Percentiles rank a stretch among this genome's conserved stretches.
phyloP scores from a whole-genome alignment of 2,329 filamentous ascomycete species.

The Didymellaceae sp. region DNA sequence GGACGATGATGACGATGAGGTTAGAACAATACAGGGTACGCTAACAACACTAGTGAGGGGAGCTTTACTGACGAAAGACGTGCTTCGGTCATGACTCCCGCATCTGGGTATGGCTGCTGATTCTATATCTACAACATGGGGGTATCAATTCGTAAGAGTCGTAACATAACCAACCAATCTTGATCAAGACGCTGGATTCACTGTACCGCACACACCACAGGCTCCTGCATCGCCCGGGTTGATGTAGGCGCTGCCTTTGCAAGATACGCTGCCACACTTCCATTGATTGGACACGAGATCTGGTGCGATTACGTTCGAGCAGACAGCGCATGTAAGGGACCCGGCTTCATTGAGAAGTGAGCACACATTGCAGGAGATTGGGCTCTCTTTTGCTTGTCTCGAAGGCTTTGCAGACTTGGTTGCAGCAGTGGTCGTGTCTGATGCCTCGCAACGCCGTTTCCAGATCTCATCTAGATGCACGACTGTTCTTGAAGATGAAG shows the following conservation, averaged over 20 bases:
- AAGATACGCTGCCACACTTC: constrained; percentile 65
- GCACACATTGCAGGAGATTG: constrained; percentile 65
- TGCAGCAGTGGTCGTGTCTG: neutral
- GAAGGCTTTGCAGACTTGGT: neutral
- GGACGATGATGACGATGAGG: constrained; percentile 6
- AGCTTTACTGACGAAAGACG: no score
- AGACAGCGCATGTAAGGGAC: constrained; percentile 69
- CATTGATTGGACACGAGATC: constrained; percentile 64
- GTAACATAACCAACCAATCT: neutral
- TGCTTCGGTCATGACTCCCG: neutral
- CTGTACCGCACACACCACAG: constrained; percentile 72
- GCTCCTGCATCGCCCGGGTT: constrained; percentile 73
- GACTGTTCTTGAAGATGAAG: constrained; percentile 9
- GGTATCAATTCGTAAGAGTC: neutral
- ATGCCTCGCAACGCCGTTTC: constrained; percentile 21
- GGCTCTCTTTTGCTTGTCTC: constrained; percentile 12
- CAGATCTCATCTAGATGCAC: constrained; percentile 27
- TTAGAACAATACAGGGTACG: neutral
- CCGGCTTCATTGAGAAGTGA: constrained; percentile 66
- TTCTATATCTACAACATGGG: neutral
- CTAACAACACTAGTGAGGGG: constrained; percentile 1
- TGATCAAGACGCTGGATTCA: neutral
- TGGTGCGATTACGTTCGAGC: constrained; percentile 71
- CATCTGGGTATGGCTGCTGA: neutral
- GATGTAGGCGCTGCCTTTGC: constrained; percentile 64